Conservation (phyloP, 345 rosid genomes). For the Eucalyptus curtisii region DNA sequence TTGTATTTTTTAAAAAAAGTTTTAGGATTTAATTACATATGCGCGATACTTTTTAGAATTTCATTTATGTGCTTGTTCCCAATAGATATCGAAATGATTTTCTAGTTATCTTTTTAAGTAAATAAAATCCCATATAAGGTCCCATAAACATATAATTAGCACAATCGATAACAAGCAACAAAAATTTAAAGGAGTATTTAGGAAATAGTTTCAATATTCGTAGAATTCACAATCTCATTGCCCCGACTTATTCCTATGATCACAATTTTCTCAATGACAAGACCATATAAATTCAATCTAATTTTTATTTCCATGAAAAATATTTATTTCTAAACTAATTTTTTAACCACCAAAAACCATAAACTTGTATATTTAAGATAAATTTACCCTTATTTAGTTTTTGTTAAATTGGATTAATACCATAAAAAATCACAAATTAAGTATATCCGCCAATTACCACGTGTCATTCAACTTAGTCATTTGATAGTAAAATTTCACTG, state of each 20-base stretch:
- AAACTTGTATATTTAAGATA: no score
- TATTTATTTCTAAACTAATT: no score
- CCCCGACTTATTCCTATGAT: not conserved
- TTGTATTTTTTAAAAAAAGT: accelerated
- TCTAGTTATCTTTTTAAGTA: not conserved
- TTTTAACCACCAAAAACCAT: no score
- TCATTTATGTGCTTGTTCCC: not conserved
- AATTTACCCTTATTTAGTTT: no score
- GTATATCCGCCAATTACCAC: no score
- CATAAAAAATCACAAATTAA: no score
- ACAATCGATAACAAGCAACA: not conserved
- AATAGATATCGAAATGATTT: not conserved
- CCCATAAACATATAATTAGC: not conserved
- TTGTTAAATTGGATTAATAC: no score
- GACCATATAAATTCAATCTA: not conserved
- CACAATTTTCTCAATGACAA: not conserved
- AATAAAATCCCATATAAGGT: not conserved
- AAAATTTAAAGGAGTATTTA: not conserved
- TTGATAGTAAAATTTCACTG: no score
- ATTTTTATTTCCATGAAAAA: no score
- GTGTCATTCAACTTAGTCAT: no score
- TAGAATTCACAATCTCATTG: not conserved
- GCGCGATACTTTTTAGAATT: no score
- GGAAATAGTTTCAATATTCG: not conserved
- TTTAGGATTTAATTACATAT: not conserved